phyloP scores from a whole-genome alignment of 768 basidiomycete genomes.

The Agrocybe pediades region DNA sequence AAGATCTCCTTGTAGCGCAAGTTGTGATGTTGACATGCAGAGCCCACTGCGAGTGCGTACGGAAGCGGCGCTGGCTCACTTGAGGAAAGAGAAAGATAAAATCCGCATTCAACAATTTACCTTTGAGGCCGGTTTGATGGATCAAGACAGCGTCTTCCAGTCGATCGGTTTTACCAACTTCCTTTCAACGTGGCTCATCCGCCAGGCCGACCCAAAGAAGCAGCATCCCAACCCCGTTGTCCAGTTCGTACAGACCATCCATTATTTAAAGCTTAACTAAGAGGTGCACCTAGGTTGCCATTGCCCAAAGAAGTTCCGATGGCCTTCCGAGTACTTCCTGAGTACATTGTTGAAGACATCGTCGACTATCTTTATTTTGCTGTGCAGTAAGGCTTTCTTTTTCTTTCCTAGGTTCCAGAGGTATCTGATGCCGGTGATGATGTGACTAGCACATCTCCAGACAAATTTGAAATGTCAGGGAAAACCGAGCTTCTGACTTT shows the following conservation, averaged over 20 bases:
- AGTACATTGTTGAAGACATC: slow-evolving; percentile 93
- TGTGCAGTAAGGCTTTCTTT: slow-evolving; percentile 57
- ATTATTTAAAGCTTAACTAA: not conserved
- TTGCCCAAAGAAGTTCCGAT: slow-evolving; percentile 84
- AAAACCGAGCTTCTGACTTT: slow-evolving; percentile 88
- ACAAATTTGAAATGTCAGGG: slow-evolving; percentile 81
- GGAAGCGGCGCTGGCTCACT: slow-evolving; percentile 73
- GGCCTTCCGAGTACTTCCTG: slow-evolving; percentile 86
- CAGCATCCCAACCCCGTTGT: slow-evolving; percentile 70
- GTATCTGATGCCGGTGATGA: not conserved
- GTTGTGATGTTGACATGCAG: slow-evolving; percentile 32
- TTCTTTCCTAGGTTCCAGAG: too few relatives aligned
- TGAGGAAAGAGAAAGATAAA: slow-evolving; percentile 76
- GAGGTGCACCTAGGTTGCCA: slow-evolving; percentile 60
- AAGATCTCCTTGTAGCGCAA: not conserved
- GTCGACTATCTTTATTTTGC: slow-evolving; percentile 87
- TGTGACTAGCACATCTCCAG: slow-evolving; percentile 56
- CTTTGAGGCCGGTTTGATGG: slow-evolving; percentile 82
- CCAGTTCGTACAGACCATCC: slow-evolving; percentile 48
- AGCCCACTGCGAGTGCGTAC: slow-evolving; percentile 74
- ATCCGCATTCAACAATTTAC: slow-evolving; percentile 75
- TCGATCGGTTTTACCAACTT: slow-evolving; percentile 87
- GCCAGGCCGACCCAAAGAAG: slow-evolving; percentile 82
- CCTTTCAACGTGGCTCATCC: slow-evolving; percentile 91
- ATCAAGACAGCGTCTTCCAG: slow-evolving; percentile 80